These are phyloP conservation scores for Trifolium pratense DNA, from an alignment of 306 rosid genomes.

Conservation along the genomic window DNA sequence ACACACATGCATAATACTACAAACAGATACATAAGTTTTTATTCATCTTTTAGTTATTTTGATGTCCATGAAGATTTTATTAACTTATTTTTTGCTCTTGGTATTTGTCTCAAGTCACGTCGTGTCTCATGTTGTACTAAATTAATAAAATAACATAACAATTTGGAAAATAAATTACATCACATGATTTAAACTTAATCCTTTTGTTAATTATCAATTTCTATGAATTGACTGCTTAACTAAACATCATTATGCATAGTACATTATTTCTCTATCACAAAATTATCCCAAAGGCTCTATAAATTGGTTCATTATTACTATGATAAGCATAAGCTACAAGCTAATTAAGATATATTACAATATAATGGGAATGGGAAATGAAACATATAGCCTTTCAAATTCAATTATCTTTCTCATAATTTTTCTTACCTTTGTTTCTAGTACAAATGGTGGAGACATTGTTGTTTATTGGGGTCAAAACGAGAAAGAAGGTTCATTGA, in stretches of 20 bases:
- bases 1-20: neutral
- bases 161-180: neutral
- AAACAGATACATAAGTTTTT: neutral
- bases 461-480: conserved; percentile 49
- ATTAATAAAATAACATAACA: neutral
- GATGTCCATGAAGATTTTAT: neutral
- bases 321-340: neutral
- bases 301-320: conserved; percentile 34
- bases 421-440: neutral
- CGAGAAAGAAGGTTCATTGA: conserved; percentile 35
- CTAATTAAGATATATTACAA: neutral
- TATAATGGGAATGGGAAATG: conserved; percentile 26
- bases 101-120: neutral
- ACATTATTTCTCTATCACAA: neutral
- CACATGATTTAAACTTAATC: neutral
- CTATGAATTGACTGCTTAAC: conserved; percentile 2
- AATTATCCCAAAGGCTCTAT: conserved; percentile 21
- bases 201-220: neutral
- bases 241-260: neutral
- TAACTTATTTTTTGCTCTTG: neutral
- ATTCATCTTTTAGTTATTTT: neutral
- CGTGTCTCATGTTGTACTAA: neutral
- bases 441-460: conserved; percentile 24
- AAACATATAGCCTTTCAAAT: conserved; percentile 2
- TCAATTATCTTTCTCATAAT: conserved; percentile 1